Base-by-base conservation (phyloP, 305 asterid genomes). In the Petunia hybrid region DNA sequence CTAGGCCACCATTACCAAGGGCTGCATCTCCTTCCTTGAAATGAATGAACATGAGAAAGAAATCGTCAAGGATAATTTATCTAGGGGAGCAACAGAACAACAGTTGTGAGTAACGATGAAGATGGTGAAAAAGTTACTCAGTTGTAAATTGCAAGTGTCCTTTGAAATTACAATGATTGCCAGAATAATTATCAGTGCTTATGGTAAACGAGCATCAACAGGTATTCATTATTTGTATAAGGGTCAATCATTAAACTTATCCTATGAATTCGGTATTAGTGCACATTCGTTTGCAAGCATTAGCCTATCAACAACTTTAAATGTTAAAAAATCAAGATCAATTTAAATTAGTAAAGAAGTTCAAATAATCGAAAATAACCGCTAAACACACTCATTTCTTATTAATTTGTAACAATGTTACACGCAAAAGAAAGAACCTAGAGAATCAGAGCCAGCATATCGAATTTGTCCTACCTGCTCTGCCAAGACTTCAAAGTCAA, bases 1-100 rank as follows among this genome's bases (percentile, higher is more conserved):
- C 90, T 69, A 87, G 85, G 61, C 90, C 90, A 51, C 90, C 90
- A 77, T 87, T 87, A 68, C 88, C 90, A 68, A 87, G 87, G 53
- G 90, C 90, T 64, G 90, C 87, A 85, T 87, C 90, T 81, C 88
- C 90, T 83, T 87, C 90, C 90, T 85, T 78, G 51, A 77, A 48
- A 51, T 48, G 16, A 67, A 59, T 59, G 69, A 35, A 36, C 7
- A 4, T 66, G 48, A 67, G 57, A 68, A 73, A 53, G 46, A 53
- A 51, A 74, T 74, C 64, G 53, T 13, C 63, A 53, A 10, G 55
- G 78, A 74, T 13, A 73, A 73, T 38, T 73, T 73, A 73, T 73
- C 51, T 39, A 35, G 42, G 14, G 43, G 41, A 48, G 62, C 62
- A 71, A 48, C 13, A 16, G 62, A 35, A 36, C 46, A 73, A 1